Evolutionary conservation across 2,329 filamentous ascomycete genomes (phyloP), one percentile per base, ranked within the genome.

Genomic region (Diaporthe longicolla): DNA sequence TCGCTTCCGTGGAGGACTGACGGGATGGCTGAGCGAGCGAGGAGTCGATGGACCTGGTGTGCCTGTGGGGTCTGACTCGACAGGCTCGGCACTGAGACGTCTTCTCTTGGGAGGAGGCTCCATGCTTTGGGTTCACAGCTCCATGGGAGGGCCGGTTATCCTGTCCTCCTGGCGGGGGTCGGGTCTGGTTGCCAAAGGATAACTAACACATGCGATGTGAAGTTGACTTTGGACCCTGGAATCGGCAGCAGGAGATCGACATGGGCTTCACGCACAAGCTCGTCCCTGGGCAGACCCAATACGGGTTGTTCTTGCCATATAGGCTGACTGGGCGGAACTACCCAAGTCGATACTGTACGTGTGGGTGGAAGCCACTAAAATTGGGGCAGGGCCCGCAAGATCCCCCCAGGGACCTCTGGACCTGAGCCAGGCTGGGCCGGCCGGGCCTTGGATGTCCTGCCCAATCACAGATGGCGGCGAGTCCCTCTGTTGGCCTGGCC

Each of bases 1-100:
- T 73, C 77, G 83, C 76, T 82, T 86, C 55, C 59, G 79, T 1
- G 87, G 87, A 37, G 88, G 88, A 66, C 87, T 89, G 68, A 89
- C 85, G 10, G 85, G 82, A 24, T 77, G 79, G 24, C 78, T 78
- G 40, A 84, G 80, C 17, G 83, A 84, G 29, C 75, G 73, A 32
- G 79, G 82, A 29, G 76, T 75, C 17, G 75, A 70, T 11, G 21
- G 45, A 2, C 26, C 21, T 35, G 35, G n/a, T 17, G 45, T 21
- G 26, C 11, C 9, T 26, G 61, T 24, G 24, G 4, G 17, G 11
- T 35, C 17, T 17, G 9, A 9, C n/a, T 21, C 63, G 55, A 45
- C 37, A 1, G 55, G 40, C 1, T 70, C 63, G 24, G 55, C 29
- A 11, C 63, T 66, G 15, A 76, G 21, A 65, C 74, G 74, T 21